Evolutionary conservation across 192 early-diverging fungal genomes (phyloP).

Genomic region (Linnemannia schmuckeri): DNA sequence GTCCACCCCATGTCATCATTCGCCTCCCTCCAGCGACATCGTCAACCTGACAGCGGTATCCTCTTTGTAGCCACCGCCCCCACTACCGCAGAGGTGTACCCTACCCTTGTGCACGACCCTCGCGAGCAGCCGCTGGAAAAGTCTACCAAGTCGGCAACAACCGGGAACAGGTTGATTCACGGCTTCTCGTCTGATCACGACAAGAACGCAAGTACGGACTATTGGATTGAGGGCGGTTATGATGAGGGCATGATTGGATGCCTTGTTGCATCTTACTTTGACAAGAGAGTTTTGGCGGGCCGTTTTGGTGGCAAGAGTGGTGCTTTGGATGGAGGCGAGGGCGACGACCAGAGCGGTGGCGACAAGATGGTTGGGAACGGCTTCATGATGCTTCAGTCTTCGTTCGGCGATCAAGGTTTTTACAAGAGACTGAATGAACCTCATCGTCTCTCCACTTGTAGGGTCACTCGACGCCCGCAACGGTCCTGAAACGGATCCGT

Average conservation of each 20-base stretch:
- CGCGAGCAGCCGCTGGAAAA: not conserved
- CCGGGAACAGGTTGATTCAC: not conserved
- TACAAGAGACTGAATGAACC: conserved; percentile 50
- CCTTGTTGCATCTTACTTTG: conserved; percentile 33
- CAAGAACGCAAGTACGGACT: conserved; percentile 2
- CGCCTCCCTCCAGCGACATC: conserved; percentile 5
- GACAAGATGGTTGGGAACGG: conserved; percentile 13
- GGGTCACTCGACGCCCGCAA: conserved; percentile 36
- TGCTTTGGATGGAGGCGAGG: not conserved
- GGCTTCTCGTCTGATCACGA: not conserved
- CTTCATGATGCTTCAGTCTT: conserved; percentile 31
- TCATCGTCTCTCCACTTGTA: conserved; percentile 42
- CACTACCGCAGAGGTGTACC: conserved; percentile 25
- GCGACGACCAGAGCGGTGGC: not conserved
- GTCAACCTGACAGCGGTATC: conserved; percentile 37
- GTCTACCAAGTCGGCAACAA: not conserved
- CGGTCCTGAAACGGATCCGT: not conserved
- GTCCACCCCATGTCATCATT: not conserved
- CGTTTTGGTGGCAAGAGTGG: not conserved
- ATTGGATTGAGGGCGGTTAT: conserved; percentile 13
- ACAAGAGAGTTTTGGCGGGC: conserved; percentile 13
- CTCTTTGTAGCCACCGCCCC: conserved; percentile 34
- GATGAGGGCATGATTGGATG: conserved; percentile 8
- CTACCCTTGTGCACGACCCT: conserved; percentile 21
- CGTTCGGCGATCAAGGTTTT: conserved; percentile 42